phyloP scores from a whole-genome alignment of 805 yeast genomes.

The Monosporozyma aerobia region DNA sequence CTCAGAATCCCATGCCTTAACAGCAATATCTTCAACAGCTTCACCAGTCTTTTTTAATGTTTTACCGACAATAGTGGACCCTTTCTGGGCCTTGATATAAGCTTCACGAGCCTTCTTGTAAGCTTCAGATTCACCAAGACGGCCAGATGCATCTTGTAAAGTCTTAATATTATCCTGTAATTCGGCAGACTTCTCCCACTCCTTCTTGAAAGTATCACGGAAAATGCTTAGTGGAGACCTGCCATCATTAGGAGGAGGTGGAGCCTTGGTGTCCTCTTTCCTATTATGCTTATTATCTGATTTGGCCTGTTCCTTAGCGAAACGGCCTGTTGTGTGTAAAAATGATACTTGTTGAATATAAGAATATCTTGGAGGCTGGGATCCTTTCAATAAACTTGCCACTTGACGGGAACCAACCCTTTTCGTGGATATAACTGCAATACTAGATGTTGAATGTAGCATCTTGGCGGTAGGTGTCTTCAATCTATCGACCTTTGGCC shows the following conservation, averaged over 20 bases:
- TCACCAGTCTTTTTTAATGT: slow-evolving; percentile 86
- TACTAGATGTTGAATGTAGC: background rate
- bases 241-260: slow-evolving; percentile 1
- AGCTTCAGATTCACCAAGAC: slow-evolving; percentile 88
- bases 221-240: slow-evolving; percentile 79
- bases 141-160: slow-evolving; percentile 89
- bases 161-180: slow-evolving; percentile 89
- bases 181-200: slow-evolving; percentile 85
- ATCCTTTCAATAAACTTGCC: background rate
- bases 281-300: background rate
- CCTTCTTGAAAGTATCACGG: slow-evolving; percentile 81
- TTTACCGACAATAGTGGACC: slow-evolving; percentile 57
- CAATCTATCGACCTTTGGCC: background rate
- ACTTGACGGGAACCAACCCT: background rate
- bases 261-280: background rate
- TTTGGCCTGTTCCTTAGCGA: background rate
- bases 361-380: background rate
- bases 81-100: slow-evolving; percentile 71
- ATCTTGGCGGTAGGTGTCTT: background rate
- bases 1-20: slow-evolving; percentile 92
- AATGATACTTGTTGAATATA: background rate
- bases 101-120: slow-evolving; percentile 91
- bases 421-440: background rate
- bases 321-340: background rate
- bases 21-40: slow-evolving; percentile 81